Evolutionary conservation across 441 rosid species (phyloP).

Genomic region (Erysimum pusillum): DNA sequence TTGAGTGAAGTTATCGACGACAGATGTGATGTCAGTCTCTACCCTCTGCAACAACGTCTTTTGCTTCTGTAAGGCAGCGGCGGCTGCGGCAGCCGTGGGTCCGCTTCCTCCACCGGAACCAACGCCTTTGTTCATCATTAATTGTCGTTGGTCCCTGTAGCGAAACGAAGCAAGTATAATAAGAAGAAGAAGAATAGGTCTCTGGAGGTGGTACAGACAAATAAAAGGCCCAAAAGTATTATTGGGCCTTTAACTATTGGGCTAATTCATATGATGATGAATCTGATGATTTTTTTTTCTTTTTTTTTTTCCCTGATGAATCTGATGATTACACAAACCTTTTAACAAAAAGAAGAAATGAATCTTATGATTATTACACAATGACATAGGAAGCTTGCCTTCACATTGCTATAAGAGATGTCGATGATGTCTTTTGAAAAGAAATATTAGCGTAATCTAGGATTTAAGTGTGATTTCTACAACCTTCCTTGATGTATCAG

Average conservation of each 20-base stretch:
- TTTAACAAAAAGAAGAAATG: too few species aligned
- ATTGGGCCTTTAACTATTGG: constrained; percentile 1
- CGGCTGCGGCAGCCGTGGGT: constrained; percentile 69
- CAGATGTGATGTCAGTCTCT: constrained; percentile 23
- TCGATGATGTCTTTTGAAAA: too few species aligned
- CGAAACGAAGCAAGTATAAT: too few species aligned
- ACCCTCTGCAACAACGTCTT: constrained; percentile 59
- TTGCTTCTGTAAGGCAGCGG: constrained; percentile 73
- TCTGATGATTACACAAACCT: too few species aligned
- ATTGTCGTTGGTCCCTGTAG: not conserved
- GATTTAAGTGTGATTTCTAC: not conserved
- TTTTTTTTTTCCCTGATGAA: not conserved
- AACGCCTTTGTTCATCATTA: constrained; percentile 57
- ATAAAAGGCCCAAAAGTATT: not conserved
- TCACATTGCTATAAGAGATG: too few species aligned
- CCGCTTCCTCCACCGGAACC: constrained; percentile 56
- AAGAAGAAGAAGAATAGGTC: too few species aligned
- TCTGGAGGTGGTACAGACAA: not conserved
- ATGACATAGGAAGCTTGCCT: too few species aligned
- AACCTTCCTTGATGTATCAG: not conserved
- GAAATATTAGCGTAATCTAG: not conserved
- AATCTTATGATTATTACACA: too few species aligned
- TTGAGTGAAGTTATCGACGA: constrained; percentile 64
- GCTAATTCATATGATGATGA: not conserved
- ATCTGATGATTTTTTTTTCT: too few species aligned